Evolutionary conservation across 805 yeast species (phyloP).

Genomic region (Cyberlindnera americana): DNA sequence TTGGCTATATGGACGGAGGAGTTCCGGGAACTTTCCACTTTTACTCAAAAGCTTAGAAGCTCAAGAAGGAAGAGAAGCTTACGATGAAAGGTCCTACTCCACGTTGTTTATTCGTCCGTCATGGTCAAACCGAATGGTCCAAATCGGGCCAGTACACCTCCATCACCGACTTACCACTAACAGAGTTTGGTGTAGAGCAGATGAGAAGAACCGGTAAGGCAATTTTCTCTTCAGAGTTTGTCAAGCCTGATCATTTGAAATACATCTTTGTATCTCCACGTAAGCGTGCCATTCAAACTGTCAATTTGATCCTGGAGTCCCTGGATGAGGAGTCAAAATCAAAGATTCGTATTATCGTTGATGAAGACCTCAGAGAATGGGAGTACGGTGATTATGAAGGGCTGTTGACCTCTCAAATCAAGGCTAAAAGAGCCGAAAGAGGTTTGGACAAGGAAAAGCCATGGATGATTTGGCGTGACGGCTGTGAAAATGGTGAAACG

Average conservation of each 20-base stretch:
- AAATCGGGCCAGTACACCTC: constrained; percentile 91
- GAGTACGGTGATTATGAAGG: constrained; percentile 97
- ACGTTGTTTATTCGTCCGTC: constrained; percentile 70
- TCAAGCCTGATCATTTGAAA: constrained; percentile 61
- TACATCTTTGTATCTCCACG: constrained; percentile 80
- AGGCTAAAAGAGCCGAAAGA: constrained; percentile 49
- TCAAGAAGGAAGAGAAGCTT: background rate
- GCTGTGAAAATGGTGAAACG: constrained; percentile 88
- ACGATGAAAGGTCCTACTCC: constrained; percentile 45
- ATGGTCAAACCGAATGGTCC: constrained; percentile 96
- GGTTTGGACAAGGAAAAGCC: constrained; percentile 49
- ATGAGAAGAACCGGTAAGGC: constrained; percentile 70
- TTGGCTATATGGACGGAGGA: no score
- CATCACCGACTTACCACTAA: constrained; percentile 73
- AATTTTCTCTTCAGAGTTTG: constrained; percentile 60
- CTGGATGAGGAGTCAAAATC: constrained; percentile 41
- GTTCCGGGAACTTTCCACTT: no score
- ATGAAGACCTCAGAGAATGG: constrained; percentile 87
- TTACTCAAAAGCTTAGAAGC: no score
- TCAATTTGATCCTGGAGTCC: constrained; percentile 54
- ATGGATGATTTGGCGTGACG: constrained; percentile 90
- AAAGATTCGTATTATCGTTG: constrained; percentile 43
- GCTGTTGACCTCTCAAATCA: constrained; percentile 61
- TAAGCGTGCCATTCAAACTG: constrained; percentile 71
- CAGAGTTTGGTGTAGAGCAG: constrained; percentile 73